Evolutionary conservation across 148 eudicot genomes (phyloP), one percentile per base, ranked within the genome.

Genomic region (Arbutus unedo): DNA sequence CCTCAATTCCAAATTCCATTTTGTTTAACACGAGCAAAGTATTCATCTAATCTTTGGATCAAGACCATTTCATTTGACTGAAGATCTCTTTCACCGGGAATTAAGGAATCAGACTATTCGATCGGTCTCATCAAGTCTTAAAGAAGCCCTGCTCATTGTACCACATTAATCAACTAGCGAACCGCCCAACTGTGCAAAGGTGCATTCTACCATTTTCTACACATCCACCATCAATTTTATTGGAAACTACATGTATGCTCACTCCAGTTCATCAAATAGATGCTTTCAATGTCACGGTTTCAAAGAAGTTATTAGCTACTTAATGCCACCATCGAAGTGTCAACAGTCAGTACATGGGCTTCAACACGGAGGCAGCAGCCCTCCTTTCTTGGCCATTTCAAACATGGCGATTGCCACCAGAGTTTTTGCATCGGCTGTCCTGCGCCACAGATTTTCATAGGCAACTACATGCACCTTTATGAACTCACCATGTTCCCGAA

Each of bases 341-440:
- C 47, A 56, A 21, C 8, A 80, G 15, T 56, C 11, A 23, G 13
- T 25, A 51, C 23, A 8, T 81, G 67, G 81, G 76, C 59, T 73
- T 74, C 71, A 79, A 19, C 3, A 8, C 23, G 81, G 89, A 49
- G 90, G 87, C 50, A 96, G 81, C 45, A 94, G 72, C 21, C 93
- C 92, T 81, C 93, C 98, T 83, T 84, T 93, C 73, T 87, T 92
- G 88, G 95, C 97, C 98, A 66, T 66, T 66, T 66, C 71, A 66
- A 10, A 66, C 44, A 66, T 25, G 44, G 71, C 44, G 31, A 66
- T 83, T 16, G 99, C 95, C 91, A 88, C 92, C 48, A 96, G 91
- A 85, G 84, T 91, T 85, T 96, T 96, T 81, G 93, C 99, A 83
- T 96, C 99, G 79, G 99, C 90, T 3, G 99, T 96, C 55, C 44